These are phyloP conservation scores for Nidula microcarpa DNA, from an alignment of 768 basidiomycete genomes.

Conservation along the genomic window DNA sequence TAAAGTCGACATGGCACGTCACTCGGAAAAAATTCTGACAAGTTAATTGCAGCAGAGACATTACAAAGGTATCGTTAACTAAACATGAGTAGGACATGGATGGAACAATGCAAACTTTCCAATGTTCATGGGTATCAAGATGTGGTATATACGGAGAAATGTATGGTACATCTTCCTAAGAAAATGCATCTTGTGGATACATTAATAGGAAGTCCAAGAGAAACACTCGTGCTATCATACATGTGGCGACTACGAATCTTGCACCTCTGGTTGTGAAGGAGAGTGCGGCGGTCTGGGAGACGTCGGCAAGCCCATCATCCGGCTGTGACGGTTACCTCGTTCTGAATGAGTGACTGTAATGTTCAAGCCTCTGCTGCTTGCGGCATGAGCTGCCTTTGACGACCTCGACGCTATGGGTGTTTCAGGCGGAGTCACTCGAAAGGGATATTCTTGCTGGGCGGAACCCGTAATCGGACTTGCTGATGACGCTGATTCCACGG, in stretches of 20 bases:
- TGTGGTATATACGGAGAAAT: constrained; percentile 27
- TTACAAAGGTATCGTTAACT: background rate
- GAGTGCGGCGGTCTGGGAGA: constrained; percentile 47
- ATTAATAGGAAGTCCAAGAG: constrained; percentile 7
- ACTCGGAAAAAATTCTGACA: background rate
- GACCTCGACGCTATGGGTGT: constrained; percentile 34
- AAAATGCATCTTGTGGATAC: constrained; percentile 2
- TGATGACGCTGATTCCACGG: constrained; percentile 43
- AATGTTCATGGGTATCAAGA: constrained; percentile 29
- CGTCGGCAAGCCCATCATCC: constrained; percentile 59
- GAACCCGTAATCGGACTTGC: constrained; percentile 32
- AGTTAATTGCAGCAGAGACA: background rate
- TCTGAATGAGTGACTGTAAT: constrained; percentile 49
- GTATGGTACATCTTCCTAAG: constrained; percentile 6
- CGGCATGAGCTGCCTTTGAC: constrained; percentile 55
- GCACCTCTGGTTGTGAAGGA: constrained; percentile 27
- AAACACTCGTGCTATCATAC: constrained; percentile 15
- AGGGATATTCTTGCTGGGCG: constrained; percentile 18
- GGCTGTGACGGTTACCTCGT: constrained; percentile 61
- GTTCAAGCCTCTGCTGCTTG: constrained; percentile 70
- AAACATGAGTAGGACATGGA: background rate
- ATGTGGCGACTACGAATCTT: constrained; percentile 12
- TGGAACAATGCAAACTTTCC: background rate
- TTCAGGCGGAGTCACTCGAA: constrained; percentile 35
- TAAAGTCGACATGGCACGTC: background rate